Evolutionary conservation across 1,284 basidiomycete genomes (phyloP).

Genomic region (Rhodotorula sp.): DNA sequence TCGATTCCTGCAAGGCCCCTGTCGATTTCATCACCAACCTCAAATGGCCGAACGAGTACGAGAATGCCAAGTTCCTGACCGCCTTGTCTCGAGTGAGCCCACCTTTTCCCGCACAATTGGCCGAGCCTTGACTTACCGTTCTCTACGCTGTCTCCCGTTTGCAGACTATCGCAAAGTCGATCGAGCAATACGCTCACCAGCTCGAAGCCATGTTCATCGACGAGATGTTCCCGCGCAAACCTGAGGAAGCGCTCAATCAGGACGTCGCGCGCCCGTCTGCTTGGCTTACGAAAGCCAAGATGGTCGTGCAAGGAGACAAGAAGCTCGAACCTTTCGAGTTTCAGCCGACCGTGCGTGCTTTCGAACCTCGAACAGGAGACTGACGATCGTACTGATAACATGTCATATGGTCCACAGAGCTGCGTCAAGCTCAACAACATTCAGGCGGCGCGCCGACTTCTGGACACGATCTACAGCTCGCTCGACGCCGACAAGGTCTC

Average conservation of each 20-base stretch:
- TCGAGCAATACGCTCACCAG: conserved; percentile 86
- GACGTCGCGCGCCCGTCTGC: conserved; percentile 64
- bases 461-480: conserved; percentile 91
- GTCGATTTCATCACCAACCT: conserved; percentile 84
- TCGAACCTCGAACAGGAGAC: not conserved
- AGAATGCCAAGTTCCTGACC: conserved; percentile 87
- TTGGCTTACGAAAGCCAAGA: conserved; percentile 90
- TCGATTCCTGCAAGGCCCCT: conserved; percentile 88
- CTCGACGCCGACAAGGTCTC: conserved; percentile 88
- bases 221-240: conserved; percentile 86
- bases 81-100: conserved; percentile 70
- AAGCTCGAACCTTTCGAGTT: conserved; percentile 94
- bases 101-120: not conserved
- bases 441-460: conserved; percentile 80
- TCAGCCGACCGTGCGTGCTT: conserved; percentile 59
- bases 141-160: not conserved
- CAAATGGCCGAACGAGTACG: conserved; percentile 86
- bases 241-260: conserved; percentile 58
- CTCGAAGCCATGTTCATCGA: conserved; percentile 86
- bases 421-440: conserved; percentile 99
- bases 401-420: too few species aligned
- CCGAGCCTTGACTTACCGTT: not conserved
- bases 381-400: too few species aligned
- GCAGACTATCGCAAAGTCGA: conserved; percentile 86
- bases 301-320: conserved; percentile 73